Base-by-base conservation (phyloP, 345 rosid species). In the Cochlearia excelsa region DNA sequence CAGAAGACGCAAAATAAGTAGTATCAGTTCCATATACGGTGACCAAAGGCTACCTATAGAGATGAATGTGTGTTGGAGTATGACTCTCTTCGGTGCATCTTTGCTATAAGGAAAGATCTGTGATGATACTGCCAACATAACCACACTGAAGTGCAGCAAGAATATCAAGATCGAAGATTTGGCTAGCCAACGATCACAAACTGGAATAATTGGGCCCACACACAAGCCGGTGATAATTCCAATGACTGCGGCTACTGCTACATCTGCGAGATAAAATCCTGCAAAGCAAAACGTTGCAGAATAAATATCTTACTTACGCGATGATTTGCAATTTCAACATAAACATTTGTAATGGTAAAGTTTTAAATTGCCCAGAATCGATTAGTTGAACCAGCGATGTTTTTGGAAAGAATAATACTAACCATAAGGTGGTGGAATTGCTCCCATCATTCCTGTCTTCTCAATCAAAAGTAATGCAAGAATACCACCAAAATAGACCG, bases 381-480 rank as follows among this genome's bases (percentile, higher is more conserved):
- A 31, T 51, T 30, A 59, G 52, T 46, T 67, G 53, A 67, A 43
- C 41, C 40, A 61, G 43, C 38, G 40, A 48, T 42, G 58, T 28
- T 61, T 35, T 62, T 2, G 29, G 28, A 53, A 60, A 42, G 10
- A 34, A 28, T 41, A 78, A 74, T 62, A 73, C 91, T 79, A 60
- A 87, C 99, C 99, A 57, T 81, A 89, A 2, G 99, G 99, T 33
- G 91, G 90, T 69, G 94, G 90, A 75, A 84, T 37, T 57, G 84
- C 69, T 54, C 99, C 97, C 90, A 93, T 85, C 97, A 93, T 93
- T 46, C 99, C 97, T 81, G 84, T 80, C 94, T 87, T 93, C 91
- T 93, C 97, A 49, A 87, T 78, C 72, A 93, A 73, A 73, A 89
- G 77, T 71, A 85, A 88, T 63, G 74, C 59, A 65, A 93, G 84